Conservation (phyloP, 768 basidiomycete genomes). For the Amanita pseudoporphyria region DNA sequence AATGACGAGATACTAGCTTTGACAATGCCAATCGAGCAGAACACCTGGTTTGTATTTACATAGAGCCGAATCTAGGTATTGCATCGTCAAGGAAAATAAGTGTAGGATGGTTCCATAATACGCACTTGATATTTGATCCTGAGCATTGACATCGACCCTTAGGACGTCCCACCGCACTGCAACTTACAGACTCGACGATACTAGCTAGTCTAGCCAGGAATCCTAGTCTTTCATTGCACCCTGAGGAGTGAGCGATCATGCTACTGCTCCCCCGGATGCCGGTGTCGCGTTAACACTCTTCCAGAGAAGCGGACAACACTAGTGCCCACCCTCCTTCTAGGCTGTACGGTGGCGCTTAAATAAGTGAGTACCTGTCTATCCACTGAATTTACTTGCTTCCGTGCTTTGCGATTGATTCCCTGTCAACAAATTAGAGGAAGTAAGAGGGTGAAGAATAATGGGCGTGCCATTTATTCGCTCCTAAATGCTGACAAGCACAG, state of each 20-base stretch:
- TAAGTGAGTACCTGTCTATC: not conserved
- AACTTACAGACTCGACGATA: not conserved
- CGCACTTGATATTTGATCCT: not conserved
- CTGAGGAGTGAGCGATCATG: constrained; percentile 4
- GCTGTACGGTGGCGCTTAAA: constrained; percentile 1
- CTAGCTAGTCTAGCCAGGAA: not conserved
- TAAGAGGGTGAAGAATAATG: too few relatives aligned
- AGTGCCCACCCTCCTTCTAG: constrained; percentile 3
- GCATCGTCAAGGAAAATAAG: too few relatives aligned
- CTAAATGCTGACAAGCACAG: too few relatives aligned
- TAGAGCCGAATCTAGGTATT: too few relatives aligned
- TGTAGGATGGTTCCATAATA: not conserved
- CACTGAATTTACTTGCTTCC: not conserved
- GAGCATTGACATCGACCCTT: not conserved
- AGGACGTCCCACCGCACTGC: constrained; percentile 1
- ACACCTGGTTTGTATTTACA: too few relatives aligned
- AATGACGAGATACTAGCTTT: too few relatives aligned
- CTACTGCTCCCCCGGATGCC: constrained; percentile 3
- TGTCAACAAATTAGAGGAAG: not conserved
- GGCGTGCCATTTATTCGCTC: too few relatives aligned
- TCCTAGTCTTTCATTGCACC: not conserved
- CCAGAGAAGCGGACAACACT: not conserved
- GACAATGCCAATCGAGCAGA: too few relatives aligned
- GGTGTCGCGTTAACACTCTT: not conserved
- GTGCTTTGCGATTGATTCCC: too few relatives aligned